These are phyloP conservation scores for Linum usitatissimum DNA, from an alignment of 345 rosid species.

Conservation along the genomic window DNA sequence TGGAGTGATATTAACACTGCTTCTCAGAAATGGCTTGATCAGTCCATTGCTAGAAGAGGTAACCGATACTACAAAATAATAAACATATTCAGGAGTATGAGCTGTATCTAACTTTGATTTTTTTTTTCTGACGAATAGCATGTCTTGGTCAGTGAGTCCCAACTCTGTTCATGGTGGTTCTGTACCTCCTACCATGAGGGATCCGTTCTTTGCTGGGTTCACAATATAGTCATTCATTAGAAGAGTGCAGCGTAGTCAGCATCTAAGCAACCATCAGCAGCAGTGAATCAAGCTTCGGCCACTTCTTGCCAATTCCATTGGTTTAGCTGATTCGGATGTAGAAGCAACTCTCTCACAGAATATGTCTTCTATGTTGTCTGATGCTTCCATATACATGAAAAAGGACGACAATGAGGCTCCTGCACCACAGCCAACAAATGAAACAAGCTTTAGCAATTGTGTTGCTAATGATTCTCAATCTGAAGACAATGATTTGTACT, in stretches of 20 bases:
- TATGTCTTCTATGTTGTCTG: slow-evolving; percentile 34
- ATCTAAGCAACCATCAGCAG: slow-evolving; percentile 24
- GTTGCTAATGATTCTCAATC: slow-evolving; percentile 74
- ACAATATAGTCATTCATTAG: slow-evolving; percentile 48
- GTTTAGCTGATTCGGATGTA: slow-evolving; percentile 45
- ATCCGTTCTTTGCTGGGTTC: slow-evolving; percentile 21
- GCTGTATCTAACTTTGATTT: slow-evolving; percentile 17
- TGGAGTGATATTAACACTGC: slow-evolving; percentile 87
- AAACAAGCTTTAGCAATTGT: slow-evolving; percentile 36
- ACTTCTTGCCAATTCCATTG: slow-evolving; percentile 31
- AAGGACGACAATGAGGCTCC: slow-evolving; percentile 31
- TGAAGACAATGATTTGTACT: slow-evolving; percentile 70
- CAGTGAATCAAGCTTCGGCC: slow-evolving; percentile 36
- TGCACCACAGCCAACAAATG: slow-evolving; percentile 26
- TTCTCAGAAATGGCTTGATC: slow-evolving; percentile 76
- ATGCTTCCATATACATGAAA: slow-evolving; percentile 32
- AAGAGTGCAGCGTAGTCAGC: slow-evolving; percentile 27
- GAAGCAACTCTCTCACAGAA: slow-evolving; percentile 76
- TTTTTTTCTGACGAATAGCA: slow-evolving; percentile 46
- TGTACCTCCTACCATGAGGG: slow-evolving; percentile 31
- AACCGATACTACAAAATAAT: slow-evolving; percentile 13
- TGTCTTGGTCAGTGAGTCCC: slow-evolving; percentile 80
- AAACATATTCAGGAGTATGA: not conserved
- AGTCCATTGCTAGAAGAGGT: slow-evolving; percentile 77
- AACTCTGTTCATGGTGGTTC: slow-evolving; percentile 56